A percentile compares a stretch with the other conserved stretches of the same genome.
phyloP scores from a whole-genome alignment of 306 rosid genomes.

The Purshia tridentata region DNA sequence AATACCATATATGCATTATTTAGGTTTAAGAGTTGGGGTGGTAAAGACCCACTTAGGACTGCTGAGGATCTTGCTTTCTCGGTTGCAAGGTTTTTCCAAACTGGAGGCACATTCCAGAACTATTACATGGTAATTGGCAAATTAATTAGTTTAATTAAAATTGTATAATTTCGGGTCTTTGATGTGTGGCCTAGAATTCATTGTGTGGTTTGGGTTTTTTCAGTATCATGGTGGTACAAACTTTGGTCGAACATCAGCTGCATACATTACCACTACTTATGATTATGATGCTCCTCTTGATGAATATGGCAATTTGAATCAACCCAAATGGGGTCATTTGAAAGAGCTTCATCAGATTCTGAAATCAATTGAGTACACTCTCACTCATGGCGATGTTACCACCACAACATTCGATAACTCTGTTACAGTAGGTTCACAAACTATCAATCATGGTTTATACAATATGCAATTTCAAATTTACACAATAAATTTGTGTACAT shows the following conservation, averaged over 20 bases:
- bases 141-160: background rate
- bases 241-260: constrained; percentile 57
- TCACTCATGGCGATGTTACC: constrained; percentile 35
- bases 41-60: constrained; percentile 51
- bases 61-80: constrained; percentile 57
- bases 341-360: constrained; percentile 46
- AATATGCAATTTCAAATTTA: background rate
- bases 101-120: constrained; percentile 61
- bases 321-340: constrained; percentile 60
- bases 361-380: constrained; percentile 45
- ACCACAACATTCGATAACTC: constrained; percentile 40
- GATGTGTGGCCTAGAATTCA: too few relatives aligned
- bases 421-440: constrained; percentile 31
- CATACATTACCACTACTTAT: constrained; percentile 54
- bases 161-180: too few relatives aligned
- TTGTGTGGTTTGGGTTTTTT: background rate
- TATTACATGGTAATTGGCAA: constrained; percentile 49
- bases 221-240: constrained; percentile 69
- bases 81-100: constrained; percentile 56
- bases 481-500: background rate
- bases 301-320: constrained; percentile 54
- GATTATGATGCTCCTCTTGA: constrained; percentile 67
- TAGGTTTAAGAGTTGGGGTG: constrained; percentile 67
- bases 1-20: too few relatives aligned
- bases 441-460: background rate